Evolutionary conservation across 1,284 basidiomycete genomes (phyloP).

Genomic region (Rhodotorula sp.): DNA sequence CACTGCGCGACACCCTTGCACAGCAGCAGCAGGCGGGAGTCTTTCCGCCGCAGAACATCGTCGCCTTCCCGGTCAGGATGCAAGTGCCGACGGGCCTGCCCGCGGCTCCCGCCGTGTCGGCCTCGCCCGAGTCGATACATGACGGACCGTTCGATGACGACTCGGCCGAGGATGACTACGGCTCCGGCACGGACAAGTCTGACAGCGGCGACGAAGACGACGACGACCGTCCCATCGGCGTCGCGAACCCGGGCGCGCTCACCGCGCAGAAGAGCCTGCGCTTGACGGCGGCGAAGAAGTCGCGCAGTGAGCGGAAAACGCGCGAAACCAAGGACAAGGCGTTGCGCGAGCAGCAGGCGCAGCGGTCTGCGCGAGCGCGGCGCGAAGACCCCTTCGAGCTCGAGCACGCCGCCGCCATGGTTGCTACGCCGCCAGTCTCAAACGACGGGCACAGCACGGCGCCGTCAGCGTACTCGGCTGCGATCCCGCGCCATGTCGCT

Average conservation of each 20-base stretch:
- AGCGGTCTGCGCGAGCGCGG: not conserved
- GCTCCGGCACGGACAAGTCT: not conserved
- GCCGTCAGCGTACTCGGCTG: not conserved
- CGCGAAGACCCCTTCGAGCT: slow-evolving; percentile 59
- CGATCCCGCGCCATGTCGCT: no score
- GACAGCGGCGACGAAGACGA: slow-evolving; percentile 9
- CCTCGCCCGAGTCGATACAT: not conserved
- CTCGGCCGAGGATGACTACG: not conserved
- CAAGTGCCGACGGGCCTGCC: not conserved
- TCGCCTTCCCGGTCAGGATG: slow-evolving; percentile 9
- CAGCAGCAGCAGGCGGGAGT: not conserved
- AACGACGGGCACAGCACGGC: not conserved
- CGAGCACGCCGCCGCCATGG: slow-evolving; percentile 49
- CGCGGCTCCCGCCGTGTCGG: not conserved
- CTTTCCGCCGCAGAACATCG: not conserved
- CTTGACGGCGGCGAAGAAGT: slow-evolving; percentile 42
- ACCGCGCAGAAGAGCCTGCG: slow-evolving; percentile 74
- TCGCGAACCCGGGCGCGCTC: slow-evolving; percentile 69
- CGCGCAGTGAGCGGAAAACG: slow-evolving; percentile 9
- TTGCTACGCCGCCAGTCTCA: slow-evolving; percentile 7
- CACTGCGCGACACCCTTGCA: slow-evolving; percentile 8
- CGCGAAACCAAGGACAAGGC: slow-evolving; percentile 5
- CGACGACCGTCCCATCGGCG: slow-evolving; percentile 76
- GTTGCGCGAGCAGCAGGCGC: not conserved
- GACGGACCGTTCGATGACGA: not conserved